phyloP scores from a whole-genome alignment of 306 rosid genomes.

The Prinsepia uniflora region DNA sequence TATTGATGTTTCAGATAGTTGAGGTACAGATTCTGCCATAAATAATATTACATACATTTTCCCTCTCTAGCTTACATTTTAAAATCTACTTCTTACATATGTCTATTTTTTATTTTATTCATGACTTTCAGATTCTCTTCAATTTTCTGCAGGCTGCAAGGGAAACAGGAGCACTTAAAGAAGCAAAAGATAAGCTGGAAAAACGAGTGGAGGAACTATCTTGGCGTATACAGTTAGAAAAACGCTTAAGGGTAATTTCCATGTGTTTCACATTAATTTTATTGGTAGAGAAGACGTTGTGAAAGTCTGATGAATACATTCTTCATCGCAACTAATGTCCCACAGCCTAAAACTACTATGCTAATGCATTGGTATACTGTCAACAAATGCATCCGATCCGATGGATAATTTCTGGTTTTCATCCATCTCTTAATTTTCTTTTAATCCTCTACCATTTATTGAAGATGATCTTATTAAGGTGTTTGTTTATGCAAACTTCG shows the following conservation, averaged over 20 bases:
- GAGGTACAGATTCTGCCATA: neutral
- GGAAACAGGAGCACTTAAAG: constrained; percentile 89
- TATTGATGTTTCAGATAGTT: neutral
- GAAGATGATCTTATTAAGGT: neutral
- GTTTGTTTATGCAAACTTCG: neutral
- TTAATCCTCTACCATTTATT: constrained; percentile 1
- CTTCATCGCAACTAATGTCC: neutral
- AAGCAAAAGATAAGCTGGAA: constrained; percentile 79
- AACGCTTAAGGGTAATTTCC: constrained; percentile 68
- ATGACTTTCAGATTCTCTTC: constrained; percentile 23
- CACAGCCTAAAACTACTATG: neutral
- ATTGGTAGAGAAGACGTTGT: constrained; percentile 9
- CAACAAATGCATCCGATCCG: neutral
- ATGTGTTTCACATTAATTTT: constrained; percentile 21
- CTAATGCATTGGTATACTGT: neutral
- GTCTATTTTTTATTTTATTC: constrained; percentile 6
- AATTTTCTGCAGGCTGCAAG: constrained; percentile 62
- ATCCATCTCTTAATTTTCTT: neutral
- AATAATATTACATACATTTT: neutral
- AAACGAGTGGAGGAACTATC: constrained; percentile 82
- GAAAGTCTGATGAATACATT: constrained; percentile 19
- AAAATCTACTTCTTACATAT: constrained; percentile 10
- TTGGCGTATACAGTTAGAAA: constrained; percentile 87
- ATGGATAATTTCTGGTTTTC: neutral
- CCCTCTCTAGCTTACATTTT: neutral